Base-by-base conservation (phyloP, 2,329 filamentous ascomycete species). In the Claviceps paspali region DNA sequence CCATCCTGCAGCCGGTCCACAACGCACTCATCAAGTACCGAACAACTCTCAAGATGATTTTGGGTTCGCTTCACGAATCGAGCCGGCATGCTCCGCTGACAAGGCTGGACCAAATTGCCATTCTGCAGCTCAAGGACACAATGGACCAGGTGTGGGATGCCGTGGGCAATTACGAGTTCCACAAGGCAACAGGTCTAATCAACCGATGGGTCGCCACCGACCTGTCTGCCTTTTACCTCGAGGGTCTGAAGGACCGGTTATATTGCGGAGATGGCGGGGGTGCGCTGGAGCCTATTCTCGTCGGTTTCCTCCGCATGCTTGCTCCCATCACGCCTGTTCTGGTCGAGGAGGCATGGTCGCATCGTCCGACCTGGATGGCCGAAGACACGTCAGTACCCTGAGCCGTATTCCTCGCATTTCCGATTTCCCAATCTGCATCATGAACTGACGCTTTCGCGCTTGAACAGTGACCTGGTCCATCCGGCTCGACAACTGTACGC, bases 151-250 rank as follows among this genome's bases (percentile, higher is more conserved):
- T 88, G 0, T 69, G 72, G 43, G 61, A 65, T 12, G 70, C 79
- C 17, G 86, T 79, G 51, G 59, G 70, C 26, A 72, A 72, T 19
- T 81, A 83, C 52, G 83, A 94, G 51, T 95, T 94, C 57, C 79
- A 85, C 67, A 82, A 76, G 56, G 87, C 72, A 10, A 65, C 86
- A 5, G 74, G 67, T 41, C 60, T 70, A 4, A 67, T 96, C 45
- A 92, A 87, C 56, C 73, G 74, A 44, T 95, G 87, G 78, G 69
- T 93, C 41, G 76, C 77, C 38, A 76, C 69, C 18, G 83, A 95
- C 47, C 68, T 98, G 18, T 95, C 86, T 0, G 80, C 88, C 0
- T 93, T 95, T 56, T 98, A 96, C 56, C 75, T 98, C 40, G 91
- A 98, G 57, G 77, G 82, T 0, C 68, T 87, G 49, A 98, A 98